Evolutionary conservation across 2,329 filamentous ascomycete species (phyloP).

Genomic region (Aspergillus glaucus): DNA sequence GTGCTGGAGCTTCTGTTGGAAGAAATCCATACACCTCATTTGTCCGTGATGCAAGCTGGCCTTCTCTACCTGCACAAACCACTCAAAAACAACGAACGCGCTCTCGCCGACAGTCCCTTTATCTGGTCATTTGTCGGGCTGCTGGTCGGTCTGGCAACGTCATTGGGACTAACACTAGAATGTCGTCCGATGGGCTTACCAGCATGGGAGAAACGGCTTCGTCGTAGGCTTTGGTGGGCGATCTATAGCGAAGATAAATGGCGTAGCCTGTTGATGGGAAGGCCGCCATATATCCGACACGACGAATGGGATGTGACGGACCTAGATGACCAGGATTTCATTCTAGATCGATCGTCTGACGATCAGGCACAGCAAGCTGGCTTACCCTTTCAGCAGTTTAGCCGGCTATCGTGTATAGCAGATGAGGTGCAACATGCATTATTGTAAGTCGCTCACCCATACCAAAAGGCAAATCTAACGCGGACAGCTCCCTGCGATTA

Average conservation of each 20-base stretch:
- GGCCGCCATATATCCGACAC: slow-evolving; percentile 22
- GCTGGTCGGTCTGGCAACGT: slow-evolving; percentile 20
- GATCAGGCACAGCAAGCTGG: not conserved
- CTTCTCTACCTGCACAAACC: slow-evolving; percentile 19
- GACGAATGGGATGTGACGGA: slow-evolving; percentile 25
- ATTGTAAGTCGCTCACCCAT: slow-evolving; percentile 11
- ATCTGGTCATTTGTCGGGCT: slow-evolving; percentile 25
- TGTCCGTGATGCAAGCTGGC: slow-evolving; percentile 18
- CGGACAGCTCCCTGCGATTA: slow-evolving; percentile 14
- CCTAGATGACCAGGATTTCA: slow-evolving; percentile 18
- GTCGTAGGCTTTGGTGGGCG: slow-evolving; percentile 31
- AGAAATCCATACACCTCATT: slow-evolving; percentile 19
- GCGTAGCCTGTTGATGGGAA: slow-evolving; percentile 23
- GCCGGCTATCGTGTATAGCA: slow-evolving; percentile 13
- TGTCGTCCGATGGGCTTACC: slow-evolving; percentile 25
- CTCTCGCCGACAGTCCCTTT: slow-evolving; percentile 21
- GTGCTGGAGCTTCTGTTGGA: slow-evolving; percentile 12
- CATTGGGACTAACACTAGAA: slow-evolving; percentile 25
- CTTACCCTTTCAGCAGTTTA: slow-evolving; percentile 13
- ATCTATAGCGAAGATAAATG: slow-evolving; percentile 30
- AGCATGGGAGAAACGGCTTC: slow-evolving; percentile 25
- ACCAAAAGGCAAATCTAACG: not conserved
- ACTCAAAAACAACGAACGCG: slow-evolving; percentile 7
- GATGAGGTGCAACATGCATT: slow-evolving; percentile 18
- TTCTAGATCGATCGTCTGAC: slow-evolving; percentile 4